Evolutionary conservation across 495 filamentous ascomycete species (phyloP).

Genomic region (Xylaria scruposa): DNA sequence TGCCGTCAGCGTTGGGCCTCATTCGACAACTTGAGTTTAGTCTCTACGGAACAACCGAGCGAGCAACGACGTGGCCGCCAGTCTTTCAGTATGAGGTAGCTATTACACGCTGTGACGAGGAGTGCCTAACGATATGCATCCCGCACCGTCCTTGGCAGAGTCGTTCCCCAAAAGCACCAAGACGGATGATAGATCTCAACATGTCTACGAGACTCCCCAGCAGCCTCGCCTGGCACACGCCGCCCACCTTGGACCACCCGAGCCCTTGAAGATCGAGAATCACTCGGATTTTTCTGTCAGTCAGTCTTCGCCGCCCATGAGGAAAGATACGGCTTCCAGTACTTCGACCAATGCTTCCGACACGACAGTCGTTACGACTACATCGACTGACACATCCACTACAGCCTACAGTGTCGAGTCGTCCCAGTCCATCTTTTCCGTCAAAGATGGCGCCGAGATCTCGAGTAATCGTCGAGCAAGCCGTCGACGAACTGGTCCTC

Average conservation of each 20-base stretch:
- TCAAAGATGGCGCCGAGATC: conserved; percentile 55
- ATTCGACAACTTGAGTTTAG: conserved; percentile 29
- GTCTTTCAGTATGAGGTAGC: conserved; percentile 46
- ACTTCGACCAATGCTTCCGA: conserved; percentile 50
- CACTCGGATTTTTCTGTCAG: conserved; percentile 41
- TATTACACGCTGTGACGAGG: conserved; percentile 37
- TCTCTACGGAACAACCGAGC: conserved; percentile 20
- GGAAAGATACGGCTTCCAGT: conserved; percentile 57
- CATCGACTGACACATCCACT: conserved; percentile 48
- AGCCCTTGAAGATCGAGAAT: conserved; percentile 42
- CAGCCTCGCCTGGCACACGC: conserved; percentile 39
- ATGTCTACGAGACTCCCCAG: conserved; percentile 41
- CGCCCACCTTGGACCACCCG: conserved; percentile 38
- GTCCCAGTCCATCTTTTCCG: conserved; percentile 56
- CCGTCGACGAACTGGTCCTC: conserved; percentile 54
- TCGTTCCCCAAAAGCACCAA: conserved; percentile 52
- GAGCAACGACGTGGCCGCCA: conserved; percentile 33
- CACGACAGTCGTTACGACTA: conserved; percentile 43
- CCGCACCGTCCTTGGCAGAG: conserved; percentile 52
- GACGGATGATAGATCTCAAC: conserved; percentile 45
- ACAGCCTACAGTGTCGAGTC: conserved; percentile 53
- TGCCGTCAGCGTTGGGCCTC: conserved; percentile 27
- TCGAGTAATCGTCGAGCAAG: conserved; percentile 51
- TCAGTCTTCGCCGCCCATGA: conserved; percentile 48
- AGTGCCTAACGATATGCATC: conserved; percentile 49